Base-by-base conservation (phyloP, 2,329 filamentous ascomycete species). In the Fusarium zealandicum region DNA sequence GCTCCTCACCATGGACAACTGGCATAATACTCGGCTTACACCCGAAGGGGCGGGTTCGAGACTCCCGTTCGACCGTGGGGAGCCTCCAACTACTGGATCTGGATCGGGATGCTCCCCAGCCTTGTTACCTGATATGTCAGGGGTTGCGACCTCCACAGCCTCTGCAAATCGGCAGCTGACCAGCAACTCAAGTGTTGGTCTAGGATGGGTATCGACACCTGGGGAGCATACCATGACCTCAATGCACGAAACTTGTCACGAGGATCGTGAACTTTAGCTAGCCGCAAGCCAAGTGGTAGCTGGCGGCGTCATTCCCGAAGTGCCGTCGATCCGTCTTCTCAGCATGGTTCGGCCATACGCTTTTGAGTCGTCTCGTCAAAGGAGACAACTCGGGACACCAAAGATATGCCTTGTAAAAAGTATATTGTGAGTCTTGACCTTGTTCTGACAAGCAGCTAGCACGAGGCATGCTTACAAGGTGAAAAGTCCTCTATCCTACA, bases 261-360 rank as follows among this genome's bases (percentile, higher is more conserved):
- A 57, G 42, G 42, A n/a, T 45, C 49, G 25, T 31, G 31, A 33
- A 32, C 35, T 33, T 50, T 30, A 39, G 39, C 39, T 39, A 41
- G 41, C 37, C 51, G 30, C 35, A 43, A 38, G 18, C 40, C 28
- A 32, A 33, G 50, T 58, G 50, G 55, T 38, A 57, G 40, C 50
- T 37, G 59, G 17, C 59, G 59, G 59, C 30, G 43, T 43, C 46
- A 47, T 46, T 63, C 59, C 59, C 59, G 59, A 62, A 51, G 36
- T 63, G 45, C 59, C 59, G 59, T 41, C 18, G 32, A 37, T 20
- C 37, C 41, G 35, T 40, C 51, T 30, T 36, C 39, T 22, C 17
- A 31, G 43, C 41, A 37, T 3, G 36, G 13, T 27, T 41, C 14
- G 33, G 10, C 28, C 11, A 4, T 38, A 12, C 32, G 17, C 11